Evolutionary conservation across 306 rosid genomes (phyloP).

Genomic region (Trifolium subterraneum): DNA sequence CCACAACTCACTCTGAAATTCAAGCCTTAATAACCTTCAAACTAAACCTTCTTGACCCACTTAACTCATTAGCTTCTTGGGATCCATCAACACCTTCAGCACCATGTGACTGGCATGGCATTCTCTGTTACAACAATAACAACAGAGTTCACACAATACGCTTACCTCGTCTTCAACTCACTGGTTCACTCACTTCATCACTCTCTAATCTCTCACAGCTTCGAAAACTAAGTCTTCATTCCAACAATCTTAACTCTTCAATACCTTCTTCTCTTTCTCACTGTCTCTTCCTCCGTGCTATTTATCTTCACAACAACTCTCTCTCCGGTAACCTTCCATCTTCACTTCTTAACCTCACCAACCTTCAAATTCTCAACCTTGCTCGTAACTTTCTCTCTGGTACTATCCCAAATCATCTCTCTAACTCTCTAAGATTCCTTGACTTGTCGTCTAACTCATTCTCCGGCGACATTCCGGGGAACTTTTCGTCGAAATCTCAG

Average conservation of each 20-base stretch:
- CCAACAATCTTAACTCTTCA: conserved; percentile 68
- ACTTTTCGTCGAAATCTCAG: conserved; percentile 55
- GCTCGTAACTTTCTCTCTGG: conserved; percentile 69
- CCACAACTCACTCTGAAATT: conserved; percentile 44
- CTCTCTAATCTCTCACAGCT: conserved; percentile 57
- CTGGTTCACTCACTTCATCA: conserved; percentile 52
- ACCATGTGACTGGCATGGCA: conserved; percentile 85
- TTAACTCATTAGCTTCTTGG: conserved; percentile 65
- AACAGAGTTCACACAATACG: conserved; percentile 64
- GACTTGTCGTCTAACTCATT: conserved; percentile 66
- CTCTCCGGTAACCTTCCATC: conserved; percentile 68
- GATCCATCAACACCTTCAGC: conserved; percentile 64
- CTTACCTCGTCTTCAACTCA: conserved; percentile 73
- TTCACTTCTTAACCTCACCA: conserved; percentile 63
- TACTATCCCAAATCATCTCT: conserved; percentile 40
- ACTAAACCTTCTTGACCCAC: conserved; percentile 62
- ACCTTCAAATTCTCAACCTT: conserved; percentile 69
- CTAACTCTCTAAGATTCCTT: conserved; percentile 55
- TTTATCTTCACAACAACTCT: conserved; percentile 71
- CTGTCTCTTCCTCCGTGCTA: conserved; percentile 64
- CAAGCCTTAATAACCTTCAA: conserved; percentile 64
- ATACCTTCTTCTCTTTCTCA: conserved; percentile 70
- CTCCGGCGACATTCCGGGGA: conserved; percentile 64
- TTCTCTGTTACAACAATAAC: conserved; percentile 50
- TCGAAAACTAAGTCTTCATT: conserved; percentile 70